phyloP scores from a whole-genome alignment of 1,284 basidiomycete species.

The Sanghuangporus sanghuang region DNA sequence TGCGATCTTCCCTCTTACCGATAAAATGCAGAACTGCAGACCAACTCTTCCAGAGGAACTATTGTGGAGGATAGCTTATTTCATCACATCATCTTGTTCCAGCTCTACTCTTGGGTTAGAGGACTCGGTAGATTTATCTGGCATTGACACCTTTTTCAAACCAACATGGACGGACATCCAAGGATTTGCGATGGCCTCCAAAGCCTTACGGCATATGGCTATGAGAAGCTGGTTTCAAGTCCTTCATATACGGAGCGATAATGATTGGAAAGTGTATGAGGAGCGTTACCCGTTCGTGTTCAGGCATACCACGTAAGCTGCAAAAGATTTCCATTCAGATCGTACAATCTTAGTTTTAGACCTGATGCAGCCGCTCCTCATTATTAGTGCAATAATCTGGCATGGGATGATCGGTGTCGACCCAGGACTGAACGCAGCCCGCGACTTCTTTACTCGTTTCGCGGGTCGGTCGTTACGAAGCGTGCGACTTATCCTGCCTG shows the following conservation, averaged over 20 bases:
- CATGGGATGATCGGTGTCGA: background rate
- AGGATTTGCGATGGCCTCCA: background rate
- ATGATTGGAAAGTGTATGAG: background rate
- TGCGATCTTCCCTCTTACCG: no score
- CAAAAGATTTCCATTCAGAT: background rate
- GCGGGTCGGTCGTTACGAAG: background rate
- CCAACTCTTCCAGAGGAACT: background rate
- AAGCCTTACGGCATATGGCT: background rate
- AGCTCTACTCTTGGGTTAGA: background rate
- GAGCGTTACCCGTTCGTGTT: background rate
- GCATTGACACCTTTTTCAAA: background rate
- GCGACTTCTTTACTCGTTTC: background rate
- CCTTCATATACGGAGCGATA: background rate
- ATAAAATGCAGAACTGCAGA: background rate
- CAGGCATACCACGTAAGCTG: background rate
- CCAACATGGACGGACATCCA: background rate
- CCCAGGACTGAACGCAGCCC: background rate
- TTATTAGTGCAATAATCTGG: background rate
- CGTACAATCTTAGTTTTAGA: no score
- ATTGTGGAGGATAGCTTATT: background rate
- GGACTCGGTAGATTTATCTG: background rate
- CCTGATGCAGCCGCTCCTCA: no score
- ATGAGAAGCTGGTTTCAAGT: background rate
- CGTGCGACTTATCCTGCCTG: background rate
- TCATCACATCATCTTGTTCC: background rate